Conservation (phyloP, 768 basidiomycete genomes). For the Leucogyrophana mollusca region DNA sequence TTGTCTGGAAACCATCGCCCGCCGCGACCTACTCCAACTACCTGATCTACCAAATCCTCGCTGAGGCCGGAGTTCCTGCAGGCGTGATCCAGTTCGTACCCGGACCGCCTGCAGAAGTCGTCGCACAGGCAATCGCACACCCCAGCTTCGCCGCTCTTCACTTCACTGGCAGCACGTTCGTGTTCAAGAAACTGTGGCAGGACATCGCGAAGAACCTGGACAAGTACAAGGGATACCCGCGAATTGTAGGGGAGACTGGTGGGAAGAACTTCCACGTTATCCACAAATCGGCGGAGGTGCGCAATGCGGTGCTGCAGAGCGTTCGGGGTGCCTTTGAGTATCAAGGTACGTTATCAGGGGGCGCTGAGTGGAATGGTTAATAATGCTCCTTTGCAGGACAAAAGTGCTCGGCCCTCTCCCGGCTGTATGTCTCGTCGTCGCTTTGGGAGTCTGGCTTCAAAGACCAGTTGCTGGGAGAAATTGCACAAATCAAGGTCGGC, state of each 20-base stretch:
- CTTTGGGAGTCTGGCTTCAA: conserved; percentile 88
- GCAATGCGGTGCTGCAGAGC: conserved; percentile 86
- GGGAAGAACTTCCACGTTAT: conserved; percentile 99
- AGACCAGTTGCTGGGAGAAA: conserved; percentile 69
- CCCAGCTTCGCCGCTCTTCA: conserved; percentile 84
- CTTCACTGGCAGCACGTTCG: conserved; percentile 93
- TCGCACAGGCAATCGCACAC: conserved; percentile 79
- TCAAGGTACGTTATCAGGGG: conserved; percentile 54
- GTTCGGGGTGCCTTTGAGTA: conserved; percentile 94
- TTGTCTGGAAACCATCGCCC: conserved; percentile 97
- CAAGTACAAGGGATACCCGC: conserved; percentile 83
- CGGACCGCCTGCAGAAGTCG: conserved; percentile 81
- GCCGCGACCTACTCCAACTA: conserved; percentile 95
- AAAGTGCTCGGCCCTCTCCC: conserved; percentile 94
- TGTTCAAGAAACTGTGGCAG: conserved; percentile 97
- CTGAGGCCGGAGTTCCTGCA: conserved; percentile 91
- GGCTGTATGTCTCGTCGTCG: conserved; percentile 86
- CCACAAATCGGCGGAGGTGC: conserved; percentile 82
- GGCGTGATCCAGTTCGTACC: conserved; percentile 98
- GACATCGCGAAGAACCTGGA: conserved; percentile 89
- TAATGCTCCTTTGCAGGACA: conserved; percentile 53
- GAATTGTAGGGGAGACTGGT: conserved; percentile 97
- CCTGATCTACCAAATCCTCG: conserved; percentile 84
- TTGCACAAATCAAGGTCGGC: conserved; percentile 85
- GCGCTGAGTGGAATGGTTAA: not conserved